A percentile compares a stretch with the other conserved stretches of the same genome.
These are phyloP conservation scores for Linnemannia hyalina DNA, from an alignment of 192 early-diverging fungal genomes.

Conservation along the genomic window DNA sequence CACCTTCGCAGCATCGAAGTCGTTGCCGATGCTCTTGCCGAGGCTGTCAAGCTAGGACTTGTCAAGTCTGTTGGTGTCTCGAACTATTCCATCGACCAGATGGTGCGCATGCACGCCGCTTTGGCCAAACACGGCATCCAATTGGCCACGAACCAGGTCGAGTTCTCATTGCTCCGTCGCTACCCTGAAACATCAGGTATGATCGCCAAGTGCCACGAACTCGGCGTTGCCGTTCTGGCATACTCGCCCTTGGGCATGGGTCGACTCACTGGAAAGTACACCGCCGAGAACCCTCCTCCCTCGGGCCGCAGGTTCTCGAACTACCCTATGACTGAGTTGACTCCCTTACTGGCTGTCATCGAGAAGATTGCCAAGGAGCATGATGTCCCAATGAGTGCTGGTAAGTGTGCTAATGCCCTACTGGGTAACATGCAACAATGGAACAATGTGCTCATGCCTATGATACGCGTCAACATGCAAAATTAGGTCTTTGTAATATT, in stretches of 20 bases:
- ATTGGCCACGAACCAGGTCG: constrained; percentile 63
- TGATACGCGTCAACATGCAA: too few relatives aligned
- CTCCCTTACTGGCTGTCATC: constrained; percentile 33
- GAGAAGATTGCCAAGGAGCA: constrained; percentile 50
- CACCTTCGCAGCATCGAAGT: constrained; percentile 62
- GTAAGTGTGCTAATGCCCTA: constrained; percentile 11
- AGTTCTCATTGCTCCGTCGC: constrained; percentile 67
- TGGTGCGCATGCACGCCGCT: constrained; percentile 57
- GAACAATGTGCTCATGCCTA: too few relatives aligned
- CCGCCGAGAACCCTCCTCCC: constrained; percentile 49
- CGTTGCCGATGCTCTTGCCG: constrained; percentile 61
- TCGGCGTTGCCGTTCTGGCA: constrained; percentile 79
- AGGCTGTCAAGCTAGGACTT: constrained; percentile 59
- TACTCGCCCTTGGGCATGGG: constrained; percentile 82
- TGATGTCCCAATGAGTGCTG: constrained; percentile 40
- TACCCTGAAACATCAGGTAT: constrained; percentile 78
- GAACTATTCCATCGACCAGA: constrained; percentile 60
- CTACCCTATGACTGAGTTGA: constrained; percentile 46
- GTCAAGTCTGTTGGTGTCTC: constrained; percentile 65
- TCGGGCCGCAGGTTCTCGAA: constrained; percentile 38
- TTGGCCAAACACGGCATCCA: constrained; percentile 59
- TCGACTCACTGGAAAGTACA: constrained; percentile 73
- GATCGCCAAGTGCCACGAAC: constrained; percentile 77
- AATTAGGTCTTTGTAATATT: background rate
- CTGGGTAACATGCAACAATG: too few relatives aligned